Base-by-base conservation (phyloP, 768 basidiomycete genomes). In the Mycena filopes region DNA sequence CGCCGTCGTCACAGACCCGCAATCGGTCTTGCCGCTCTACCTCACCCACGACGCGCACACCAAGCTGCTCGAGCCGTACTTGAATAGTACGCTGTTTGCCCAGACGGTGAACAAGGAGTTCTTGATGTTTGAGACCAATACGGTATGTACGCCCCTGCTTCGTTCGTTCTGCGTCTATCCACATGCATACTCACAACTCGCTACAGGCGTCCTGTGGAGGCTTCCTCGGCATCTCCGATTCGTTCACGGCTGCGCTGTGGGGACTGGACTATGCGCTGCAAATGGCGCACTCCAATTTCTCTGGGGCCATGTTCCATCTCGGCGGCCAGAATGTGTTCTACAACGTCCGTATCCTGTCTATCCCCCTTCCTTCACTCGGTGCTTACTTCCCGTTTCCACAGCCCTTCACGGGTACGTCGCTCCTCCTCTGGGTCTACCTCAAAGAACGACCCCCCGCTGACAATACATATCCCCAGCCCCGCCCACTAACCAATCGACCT, bases 401-500 rank as follows among this genome's bases (percentile, higher is more conserved):
- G 15, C 4, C 9, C 10, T 36, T 36, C 36, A 15, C 10, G 10
- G n/a, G n/a, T n/a, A n/a, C n/a, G n/a, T n/a, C n/a, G n/a, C n/a
- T n/a, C n/a, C n/a, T n/a, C n/a, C n/a, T n/a, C n/a, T n/a, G n/a
- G n/a, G n/a, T n/a, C n/a, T n/a, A n/a, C n/a, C n/a, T n/a, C n/a
- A n/a, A n/a, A n/a, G n/a, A n/a, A n/a, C n/a, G n/a, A n/a, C n/a
- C n/a, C n/a, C n/a, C n/a, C n/a, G n/a, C n/a, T n/a, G n/a, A n/a
- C n/a, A n/a, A n/a, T n/a, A 36, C 36, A 6, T 36, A 36, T 75
- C 70, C 78, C 75, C 71, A 84, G 83, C 77, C 61, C 87, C 79
- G 70, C 86, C 82, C 68, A 87, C 81, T 47, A 87, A 89, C 69
- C 82, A 89, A 63, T 84, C 87, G 9, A 72, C 80, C 1, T 87